Base-by-base conservation (phyloP, 2,329 filamentous ascomycete genomes). In the Rosellinia necatrix region DNA sequence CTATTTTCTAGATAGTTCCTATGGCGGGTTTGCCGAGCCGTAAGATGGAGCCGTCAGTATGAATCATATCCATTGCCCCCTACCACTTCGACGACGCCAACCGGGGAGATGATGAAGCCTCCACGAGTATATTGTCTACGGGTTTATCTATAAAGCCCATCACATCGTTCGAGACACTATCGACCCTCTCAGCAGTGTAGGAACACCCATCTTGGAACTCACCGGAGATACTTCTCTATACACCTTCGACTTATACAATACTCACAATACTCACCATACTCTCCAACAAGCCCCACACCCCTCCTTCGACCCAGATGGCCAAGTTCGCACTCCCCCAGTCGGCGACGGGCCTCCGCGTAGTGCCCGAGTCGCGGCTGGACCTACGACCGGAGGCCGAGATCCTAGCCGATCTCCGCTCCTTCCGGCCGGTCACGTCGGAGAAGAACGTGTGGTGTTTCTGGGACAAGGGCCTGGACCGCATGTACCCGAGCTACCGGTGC, bases 371-470 rank as follows among this genome's bases (percentile, higher is more conserved):
- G 3, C 52, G 49, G 9, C 57, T 71, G 1, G 65, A 71, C 60
- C 59, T 70, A 4, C 70, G 71, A 6, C 56, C 66, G 9, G 71
- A 73, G 32, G 51, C 59, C 0, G 66, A 72, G 1, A 73, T 76
- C 13, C 12, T 52, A 37, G 6, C 27, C 29, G 54, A 55, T n/a
- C 67, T 75, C 1, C 50, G 58, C 7, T 49, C 60, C 1, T 71
- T 68, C 40, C 65, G 60, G 2, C 69, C 73, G n/a, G 49, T 73
- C 35, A 71, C 67, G 0, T 73, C 72, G 0, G 74, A 77, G 48
- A 75, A 74, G 58, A 79, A 78, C 35, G 68, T 79, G 2, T 79
- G 76, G 75, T 74, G 75, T 2, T 75, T 76, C 53, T 78, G 76
- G 75, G 70, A 78, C 51, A 71, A 68, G 8, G 75, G 76, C 0